Conservation (phyloP, 768 basidiomycete species). For the Collybiopsis luxurians region DNA sequence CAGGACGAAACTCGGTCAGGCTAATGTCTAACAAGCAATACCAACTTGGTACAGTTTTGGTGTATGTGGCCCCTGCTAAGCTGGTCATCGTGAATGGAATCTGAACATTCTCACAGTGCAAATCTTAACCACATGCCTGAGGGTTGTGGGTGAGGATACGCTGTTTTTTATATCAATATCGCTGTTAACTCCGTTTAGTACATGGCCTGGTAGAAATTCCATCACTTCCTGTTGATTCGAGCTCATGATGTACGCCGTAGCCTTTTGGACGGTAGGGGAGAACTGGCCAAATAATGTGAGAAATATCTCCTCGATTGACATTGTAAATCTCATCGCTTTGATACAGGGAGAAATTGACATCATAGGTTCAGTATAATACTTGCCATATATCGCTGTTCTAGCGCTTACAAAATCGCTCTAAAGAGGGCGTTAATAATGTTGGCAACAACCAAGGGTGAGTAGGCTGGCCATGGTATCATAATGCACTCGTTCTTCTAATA, state of each 20-base stretch:
- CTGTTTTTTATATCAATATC: background rate
- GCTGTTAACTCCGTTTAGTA: slow-evolving; percentile 14
- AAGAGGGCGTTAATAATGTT: slow-evolving; percentile 49
- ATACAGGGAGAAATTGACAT: slow-evolving; percentile 46
- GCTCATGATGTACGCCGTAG: slow-evolving; percentile 17
- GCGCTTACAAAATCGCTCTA: background rate
- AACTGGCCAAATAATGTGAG: slow-evolving; percentile 47
- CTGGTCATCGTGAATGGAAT: background rate
- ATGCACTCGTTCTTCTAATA: too few relatives aligned
- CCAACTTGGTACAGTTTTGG: slow-evolving; percentile 29
- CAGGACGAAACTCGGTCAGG: slow-evolving; percentile 41
- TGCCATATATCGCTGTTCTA: too few relatives aligned
- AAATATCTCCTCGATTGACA: background rate
- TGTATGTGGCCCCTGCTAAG: slow-evolving; percentile 19
- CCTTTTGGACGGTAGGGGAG: slow-evolving; percentile 51
- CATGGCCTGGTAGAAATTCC: slow-evolving; percentile 28
- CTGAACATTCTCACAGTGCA: slow-evolving; percentile 16
- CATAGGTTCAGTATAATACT: slow-evolving; percentile 16
- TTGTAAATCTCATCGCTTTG: background rate
- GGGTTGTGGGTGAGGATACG: slow-evolving; percentile 40
- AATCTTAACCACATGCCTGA: slow-evolving; percentile 53
- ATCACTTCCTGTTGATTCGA: too few relatives aligned
- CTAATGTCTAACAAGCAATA: slow-evolving; percentile 35
- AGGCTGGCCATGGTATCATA: too few relatives aligned
- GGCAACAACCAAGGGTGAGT: slow-evolving; percentile 35